phyloP scores from a whole-genome alignment of 2,329 filamentous ascomycete species.

The Trichoderma koningiopsis region DNA sequence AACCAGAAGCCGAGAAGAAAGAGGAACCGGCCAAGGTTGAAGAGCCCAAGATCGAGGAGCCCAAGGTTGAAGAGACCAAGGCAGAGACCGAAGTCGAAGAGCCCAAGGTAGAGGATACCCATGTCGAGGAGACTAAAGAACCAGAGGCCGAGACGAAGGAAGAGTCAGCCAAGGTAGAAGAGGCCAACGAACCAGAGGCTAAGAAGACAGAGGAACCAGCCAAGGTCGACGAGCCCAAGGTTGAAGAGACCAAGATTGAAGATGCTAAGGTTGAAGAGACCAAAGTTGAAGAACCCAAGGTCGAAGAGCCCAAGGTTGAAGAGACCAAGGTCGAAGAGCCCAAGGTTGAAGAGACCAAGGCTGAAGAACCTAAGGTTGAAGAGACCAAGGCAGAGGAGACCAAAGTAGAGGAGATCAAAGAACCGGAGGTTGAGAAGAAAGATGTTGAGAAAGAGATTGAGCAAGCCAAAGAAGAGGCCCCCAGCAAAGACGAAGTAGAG shows the following conservation, averaged over 20 bases:
- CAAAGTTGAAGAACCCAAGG: neutral
- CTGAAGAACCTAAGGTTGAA: constrained; percentile 25
- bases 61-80: constrained; percentile 23
- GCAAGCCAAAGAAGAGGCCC: constrained; percentile 21
- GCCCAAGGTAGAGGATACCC: constrained; percentile 48
- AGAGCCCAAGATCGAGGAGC: constrained; percentile 23
- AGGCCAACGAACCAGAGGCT: neutral
- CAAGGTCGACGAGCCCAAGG: constrained; percentile 20
- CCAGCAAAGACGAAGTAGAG: constrained; percentile 23
- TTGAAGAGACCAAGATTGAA: constrained; percentile 6
- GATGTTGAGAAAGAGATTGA: neutral
- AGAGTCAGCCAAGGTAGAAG: neutral
- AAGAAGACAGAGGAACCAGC: constrained; percentile 7
- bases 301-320: constrained; percentile 5
- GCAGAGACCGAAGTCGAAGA: constrained; percentile 23
- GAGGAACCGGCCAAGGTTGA: constrained; percentile 24
- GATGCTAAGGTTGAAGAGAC: constrained; percentile 10
- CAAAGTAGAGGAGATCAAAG: constrained; percentile 21
- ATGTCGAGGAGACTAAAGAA: constrained; percentile 40
- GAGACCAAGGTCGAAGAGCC: constrained; percentile 1
- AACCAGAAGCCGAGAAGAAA: constrained; percentile 9
- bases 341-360: constrained; percentile 24
- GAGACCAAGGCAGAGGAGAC: constrained; percentile 25
- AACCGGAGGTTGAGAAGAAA: constrained; percentile 14
- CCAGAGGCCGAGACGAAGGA: constrained; percentile 24